A percentile compares a stretch with the other conserved stretches of the same genome.
Conservation (phyloP, 2,329 filamentous ascomycete genomes). For the Diaporthe citriasiana region DNA sequence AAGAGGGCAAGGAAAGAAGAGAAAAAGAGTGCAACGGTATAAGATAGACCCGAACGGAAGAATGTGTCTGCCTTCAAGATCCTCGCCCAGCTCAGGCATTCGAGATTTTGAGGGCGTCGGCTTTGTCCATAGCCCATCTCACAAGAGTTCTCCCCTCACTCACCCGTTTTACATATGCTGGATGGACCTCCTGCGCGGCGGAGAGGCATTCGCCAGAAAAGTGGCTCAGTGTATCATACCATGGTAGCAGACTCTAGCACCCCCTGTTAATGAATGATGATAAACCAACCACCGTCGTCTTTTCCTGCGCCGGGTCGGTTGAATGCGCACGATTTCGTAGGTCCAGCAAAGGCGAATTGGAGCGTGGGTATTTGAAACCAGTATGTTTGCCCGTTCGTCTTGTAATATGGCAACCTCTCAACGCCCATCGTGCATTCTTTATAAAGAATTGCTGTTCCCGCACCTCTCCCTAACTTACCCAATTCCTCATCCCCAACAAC, state of each 20-base stretch:
- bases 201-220: not conserved
- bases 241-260: not conserved
- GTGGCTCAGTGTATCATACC: not conserved
- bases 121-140: not conserved
- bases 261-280: not conserved
- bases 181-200: not conserved
- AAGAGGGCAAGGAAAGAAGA: not conserved
- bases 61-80: not conserved
- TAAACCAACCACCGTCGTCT: not conserved
- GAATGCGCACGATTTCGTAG: not conserved
- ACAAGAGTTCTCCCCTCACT: not conserved
- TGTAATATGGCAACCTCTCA: not conserved
- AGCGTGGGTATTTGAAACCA: conserved; percentile 3
- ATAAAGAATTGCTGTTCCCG: not conserved
- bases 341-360: not conserved
- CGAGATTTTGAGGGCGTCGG: not conserved
- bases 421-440: not conserved
- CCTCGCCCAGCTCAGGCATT: not conserved
- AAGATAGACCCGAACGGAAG: not conserved
- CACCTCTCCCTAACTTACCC: not conserved
- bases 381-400: not conserved
- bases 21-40: not conserved
- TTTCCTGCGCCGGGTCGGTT: too few relatives aligned
- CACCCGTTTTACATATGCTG: not conserved
- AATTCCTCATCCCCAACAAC: not conserved